Evolutionary conservation across 2,329 filamentous ascomycete species (phyloP).

Genomic region (Aspergillus novoparasiticus): DNA sequence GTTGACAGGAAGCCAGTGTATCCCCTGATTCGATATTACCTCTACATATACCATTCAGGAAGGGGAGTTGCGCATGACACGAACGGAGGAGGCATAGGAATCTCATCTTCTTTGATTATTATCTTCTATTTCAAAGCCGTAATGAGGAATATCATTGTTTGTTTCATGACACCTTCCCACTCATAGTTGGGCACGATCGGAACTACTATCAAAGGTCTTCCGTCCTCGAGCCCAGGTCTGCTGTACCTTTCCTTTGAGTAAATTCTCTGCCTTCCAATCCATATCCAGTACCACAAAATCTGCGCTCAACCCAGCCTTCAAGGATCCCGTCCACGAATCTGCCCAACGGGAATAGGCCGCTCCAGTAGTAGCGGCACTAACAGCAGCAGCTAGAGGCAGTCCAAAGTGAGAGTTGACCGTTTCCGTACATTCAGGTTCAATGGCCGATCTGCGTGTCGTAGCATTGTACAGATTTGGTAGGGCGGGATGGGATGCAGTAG

Average conservation of each 20-base stretch:
- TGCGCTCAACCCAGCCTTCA: slow-evolving; percentile 43
- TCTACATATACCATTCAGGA: background rate
- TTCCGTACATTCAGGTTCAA: slow-evolving; percentile 40
- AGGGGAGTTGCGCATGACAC: background rate
- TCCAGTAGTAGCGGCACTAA: slow-evolving; percentile 48
- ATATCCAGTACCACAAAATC: slow-evolving; percentile 52
- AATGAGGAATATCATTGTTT: background rate
- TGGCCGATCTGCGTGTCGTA: slow-evolving; percentile 50
- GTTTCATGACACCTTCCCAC: background rate
- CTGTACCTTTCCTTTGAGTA: slow-evolving; percentile 44
- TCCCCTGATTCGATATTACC: background rate
- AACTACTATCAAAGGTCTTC: slow-evolving; percentile 19
- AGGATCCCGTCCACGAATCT: slow-evolving; percentile 45
- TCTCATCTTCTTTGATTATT: background rate
- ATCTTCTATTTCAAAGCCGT: background rate
- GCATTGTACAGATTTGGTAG: slow-evolving; percentile 54
- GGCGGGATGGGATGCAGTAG: slow-evolving; percentile 50
- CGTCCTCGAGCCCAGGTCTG: slow-evolving; percentile 51
- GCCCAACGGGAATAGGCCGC: slow-evolving; percentile 51
- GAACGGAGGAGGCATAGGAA: background rate
- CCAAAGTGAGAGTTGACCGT: slow-evolving; percentile 49
- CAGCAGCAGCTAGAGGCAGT: slow-evolving; percentile 45
- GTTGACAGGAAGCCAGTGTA: background rate
- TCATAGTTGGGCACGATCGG: background rate
- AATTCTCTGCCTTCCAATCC: slow-evolving; percentile 43